phyloP scores from a whole-genome alignment of 495 filamentous ascomycete genomes.

The Talaromyces liani region DNA sequence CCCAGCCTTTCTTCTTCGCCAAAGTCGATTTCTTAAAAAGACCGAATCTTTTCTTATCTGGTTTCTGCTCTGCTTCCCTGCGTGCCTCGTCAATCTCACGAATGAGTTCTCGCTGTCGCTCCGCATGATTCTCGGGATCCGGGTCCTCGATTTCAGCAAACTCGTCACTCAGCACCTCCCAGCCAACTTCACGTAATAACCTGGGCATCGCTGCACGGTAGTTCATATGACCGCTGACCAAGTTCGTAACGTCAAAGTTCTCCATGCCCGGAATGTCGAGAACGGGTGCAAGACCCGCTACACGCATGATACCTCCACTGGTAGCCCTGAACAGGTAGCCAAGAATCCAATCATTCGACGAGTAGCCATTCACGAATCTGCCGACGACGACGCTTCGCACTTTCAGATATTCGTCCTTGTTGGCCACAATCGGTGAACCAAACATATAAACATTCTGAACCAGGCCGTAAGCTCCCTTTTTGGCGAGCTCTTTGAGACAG shows the following conservation, averaged over 20 bases:
- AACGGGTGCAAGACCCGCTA: slow-evolving; percentile 82
- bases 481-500: slow-evolving; percentile 80
- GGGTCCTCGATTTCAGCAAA: slow-evolving; percentile 97
- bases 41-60: slow-evolving; percentile 64
- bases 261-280: slow-evolving; percentile 74
- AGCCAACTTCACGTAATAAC: slow-evolving; percentile 77
- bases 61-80: slow-evolving; percentile 69
- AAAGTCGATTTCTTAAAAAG: slow-evolving; percentile 73
- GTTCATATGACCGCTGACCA: slow-evolving; percentile 92
- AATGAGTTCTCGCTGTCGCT: slow-evolving; percentile 87
- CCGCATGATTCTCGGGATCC: slow-evolving; percentile 85
- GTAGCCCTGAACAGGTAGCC: slow-evolving; percentile 96
- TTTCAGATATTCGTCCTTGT: slow-evolving; percentile 81
- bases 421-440: slow-evolving; percentile 85
- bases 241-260: slow-evolving; percentile 79
- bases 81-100: slow-evolving; percentile 93
- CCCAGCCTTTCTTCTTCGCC: slow-evolving; percentile 83
- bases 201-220: slow-evolving; percentile 89
- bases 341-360: slow-evolving; percentile 94
- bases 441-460: slow-evolving; percentile 96
- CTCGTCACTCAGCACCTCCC: slow-evolving; percentile 84
- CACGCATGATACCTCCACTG: slow-evolving; percentile 80
- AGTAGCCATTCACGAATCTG: slow-evolving; percentile 90
- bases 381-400: slow-evolving; percentile 78
- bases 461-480: slow-evolving; percentile 79